phyloP scores from a whole-genome alignment of 495 filamentous ascomycete species.

The Neurospora sublineolata region DNA sequence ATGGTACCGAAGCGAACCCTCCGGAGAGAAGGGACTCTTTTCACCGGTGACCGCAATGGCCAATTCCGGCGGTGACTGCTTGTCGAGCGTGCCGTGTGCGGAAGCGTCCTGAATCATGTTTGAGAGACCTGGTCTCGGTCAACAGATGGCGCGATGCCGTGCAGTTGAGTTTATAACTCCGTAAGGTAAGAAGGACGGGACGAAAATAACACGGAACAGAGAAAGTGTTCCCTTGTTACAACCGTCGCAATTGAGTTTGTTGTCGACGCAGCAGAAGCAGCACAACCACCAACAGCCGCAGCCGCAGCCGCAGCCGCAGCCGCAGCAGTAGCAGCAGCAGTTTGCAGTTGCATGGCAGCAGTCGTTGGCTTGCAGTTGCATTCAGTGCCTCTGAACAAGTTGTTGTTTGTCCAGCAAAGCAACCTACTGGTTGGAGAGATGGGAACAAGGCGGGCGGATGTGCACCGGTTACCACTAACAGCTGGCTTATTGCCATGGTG shows the following conservation, averaged over 20 bases:
- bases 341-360: background rate
- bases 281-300: background rate
- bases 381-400: background rate
- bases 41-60: background rate
- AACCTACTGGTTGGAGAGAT: background rate
- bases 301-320: background rate
- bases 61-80: background rate
- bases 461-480: background rate
- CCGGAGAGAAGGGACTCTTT: background rate
- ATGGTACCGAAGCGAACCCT: background rate
- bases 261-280: background rate
- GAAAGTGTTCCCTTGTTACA: background rate
- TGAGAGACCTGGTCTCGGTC: background rate
- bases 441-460: background rate
- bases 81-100: background rate
- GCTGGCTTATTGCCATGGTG: background rate
- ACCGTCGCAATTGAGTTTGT: background rate
- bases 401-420: background rate
- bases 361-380: background rate
- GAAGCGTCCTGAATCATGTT: background rate
- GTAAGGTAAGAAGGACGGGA: background rate
- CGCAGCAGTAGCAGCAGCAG: background rate
- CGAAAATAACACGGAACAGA: background rate
- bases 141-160: background rate
- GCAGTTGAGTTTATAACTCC: background rate